Evolutionary conservation across 108 stramenopile genomes (phyloP), one percentile per base, ranked within the genome.

Genomic region (Fistulifera pelliculosa): DNA sequence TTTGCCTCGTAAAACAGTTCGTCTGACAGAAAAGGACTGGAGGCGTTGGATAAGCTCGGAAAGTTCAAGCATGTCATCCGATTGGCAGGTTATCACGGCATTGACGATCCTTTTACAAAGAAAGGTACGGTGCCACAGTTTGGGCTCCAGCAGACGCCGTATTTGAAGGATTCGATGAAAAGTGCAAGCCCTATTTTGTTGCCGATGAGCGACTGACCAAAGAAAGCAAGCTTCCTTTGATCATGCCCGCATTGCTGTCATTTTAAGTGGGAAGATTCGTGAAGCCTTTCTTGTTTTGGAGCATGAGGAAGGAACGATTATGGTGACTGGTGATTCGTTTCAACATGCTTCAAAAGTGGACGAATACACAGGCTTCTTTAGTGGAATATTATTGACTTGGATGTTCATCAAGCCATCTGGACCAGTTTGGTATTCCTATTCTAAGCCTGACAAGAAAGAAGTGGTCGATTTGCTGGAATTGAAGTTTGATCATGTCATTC

Each of bases 61-160:
- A 52, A 19, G 7, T 23, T 61, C 24, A 51, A 52, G 39, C 60
- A 61, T 49, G 17, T 61, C 17, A 41, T 61, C 18, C 50, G 60
- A 14, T 24, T 61, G 60, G 28, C 50, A 12, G 35, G 28, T 11
- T 54, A 27, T 31, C 60, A 61, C 25, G 60, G 60, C 1, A 54
- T 61, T 3, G 60, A 61, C 40, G 60, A 61, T 26, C 50, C 60
- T 14, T 61, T 23, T 60, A 60, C 21, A 45, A 45, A 11, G 44
- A 17, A 21, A 17, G 44, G 21, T 45, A 45, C 11, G 19, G 21
- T 21, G 44, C 44, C 4, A 45, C 44, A 5, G 44, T 45, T 5
- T 45, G 44, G 44, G 11, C 44, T n/a, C 19, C 21, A 45, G 44
- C 17, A 5, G 11, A 45, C n/a, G n/a, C n/a, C n/a, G n/a, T n/a